phyloP scores from a whole-genome alignment of 1,284 basidiomycete genomes.

The Ceratorhiza oryzae-sativae region DNA sequence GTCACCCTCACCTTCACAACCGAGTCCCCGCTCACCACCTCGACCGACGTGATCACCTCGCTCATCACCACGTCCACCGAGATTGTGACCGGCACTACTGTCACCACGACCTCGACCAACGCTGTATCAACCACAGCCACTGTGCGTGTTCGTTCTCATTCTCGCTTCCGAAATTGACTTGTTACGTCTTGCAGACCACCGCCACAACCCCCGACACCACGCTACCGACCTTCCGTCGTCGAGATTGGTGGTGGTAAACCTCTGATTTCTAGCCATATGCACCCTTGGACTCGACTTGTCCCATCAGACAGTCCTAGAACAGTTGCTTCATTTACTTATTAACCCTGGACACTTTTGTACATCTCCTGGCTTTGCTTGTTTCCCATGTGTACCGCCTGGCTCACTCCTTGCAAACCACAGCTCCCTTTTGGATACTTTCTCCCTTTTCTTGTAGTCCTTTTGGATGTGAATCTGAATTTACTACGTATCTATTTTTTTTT shows the following conservation, averaged over 20 bases:
- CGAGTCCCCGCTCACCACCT: neutral
- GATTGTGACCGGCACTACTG: neutral
- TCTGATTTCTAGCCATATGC: no score
- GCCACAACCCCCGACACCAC: neutral
- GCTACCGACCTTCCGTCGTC: constrained; percentile 9
- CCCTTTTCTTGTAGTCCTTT: constrained; percentile 2
- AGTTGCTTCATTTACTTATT: constrained; percentile 8
- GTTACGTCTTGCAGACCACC: neutral
- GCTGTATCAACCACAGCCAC: neutral
- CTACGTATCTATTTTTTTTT: constrained; percentile 20
- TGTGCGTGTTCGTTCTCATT: neutral
- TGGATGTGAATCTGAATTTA: constrained; percentile 31
- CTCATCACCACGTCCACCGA: neutral
- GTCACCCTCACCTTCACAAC: neutral
- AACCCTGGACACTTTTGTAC: constrained; percentile 3
- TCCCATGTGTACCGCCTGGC: neutral
- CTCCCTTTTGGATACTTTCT: neutral
- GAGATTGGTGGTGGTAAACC: constrained; percentile 3
- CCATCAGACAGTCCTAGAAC: constrained; percentile 22
- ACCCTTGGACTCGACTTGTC: constrained; percentile 15
- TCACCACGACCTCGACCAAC: neutral
- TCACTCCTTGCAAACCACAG: constrained; percentile 14
- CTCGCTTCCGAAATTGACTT: neutral
- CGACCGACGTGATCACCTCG: neutral
- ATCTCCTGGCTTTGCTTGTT: neutral